Evolutionary conservation across 805 yeast genomes (phyloP).

Genomic region (Sugiyamaella floridensis): DNA sequence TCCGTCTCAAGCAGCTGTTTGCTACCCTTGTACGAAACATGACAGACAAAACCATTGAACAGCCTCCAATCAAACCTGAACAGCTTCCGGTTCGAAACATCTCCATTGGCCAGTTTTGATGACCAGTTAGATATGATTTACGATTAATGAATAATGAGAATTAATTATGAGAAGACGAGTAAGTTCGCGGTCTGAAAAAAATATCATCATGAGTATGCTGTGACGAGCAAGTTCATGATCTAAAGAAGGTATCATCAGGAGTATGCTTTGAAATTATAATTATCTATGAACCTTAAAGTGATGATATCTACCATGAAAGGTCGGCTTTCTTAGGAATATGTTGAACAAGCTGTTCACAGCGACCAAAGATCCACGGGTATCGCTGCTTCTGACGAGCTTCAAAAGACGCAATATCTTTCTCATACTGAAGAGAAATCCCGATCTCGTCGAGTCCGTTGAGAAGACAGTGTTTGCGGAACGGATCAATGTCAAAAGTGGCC

Average conservation of each 20-base stretch:
- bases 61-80: background rate
- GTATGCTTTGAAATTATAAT: too few species aligned
- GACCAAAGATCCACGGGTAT: constrained; percentile 7
- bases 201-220: too few species aligned
- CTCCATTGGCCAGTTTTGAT: background rate
- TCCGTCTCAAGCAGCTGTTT: background rate
- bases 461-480: constrained; percentile 88
- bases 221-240: too few species aligned
- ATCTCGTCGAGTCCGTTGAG: constrained; percentile 93
- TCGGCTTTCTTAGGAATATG: background rate
- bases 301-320: background rate
- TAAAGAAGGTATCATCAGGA: too few species aligned
- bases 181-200: too few species aligned
- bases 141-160: background rate
- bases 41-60: background rate
- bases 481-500: constrained; percentile 81
- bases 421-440: constrained; percentile 88
- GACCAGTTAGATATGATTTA: background rate
- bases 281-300: background rate
- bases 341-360: background rate
- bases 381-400: constrained; percentile 60
- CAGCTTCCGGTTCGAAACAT: background rate
- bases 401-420: constrained; percentile 60
- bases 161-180: background rate
- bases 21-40: background rate